Evolutionary conservation across 1,139 yeast species (phyloP), one percentile per base, ranked within the genome.

Genomic region (Yamadazyma friedrichii): DNA sequence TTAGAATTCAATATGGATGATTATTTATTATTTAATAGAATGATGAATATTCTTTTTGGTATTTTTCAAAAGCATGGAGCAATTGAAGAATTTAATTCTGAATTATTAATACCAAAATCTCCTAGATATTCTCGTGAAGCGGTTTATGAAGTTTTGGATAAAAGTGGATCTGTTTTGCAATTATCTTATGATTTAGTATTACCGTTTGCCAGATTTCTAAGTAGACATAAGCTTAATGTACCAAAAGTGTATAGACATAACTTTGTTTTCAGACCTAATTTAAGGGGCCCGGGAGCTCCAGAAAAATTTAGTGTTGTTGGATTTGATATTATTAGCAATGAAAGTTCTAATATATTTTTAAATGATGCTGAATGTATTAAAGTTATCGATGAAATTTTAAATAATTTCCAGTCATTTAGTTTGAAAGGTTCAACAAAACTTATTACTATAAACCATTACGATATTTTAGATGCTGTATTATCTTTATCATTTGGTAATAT

Each of bases 321-420:
- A 52, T 91, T 91, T 62, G 98, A 93, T 60, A 84, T 91, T 31
- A 72, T 85, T 2, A 74, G 87, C 0, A 65, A 69, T 25, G 79
- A 78, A 33, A 52, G 47, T 25, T 56, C 73, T 8, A 65, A 79
- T 4, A 42, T 43, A 5, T 39, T 46, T 15, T 71, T 77, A 39
- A 74, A 84, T 50, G 98, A 93, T 57, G 96, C 97, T 0, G 98
- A 93, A 55, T 80, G 93, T 45, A 67, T 93, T 38, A 85, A 86
- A 51, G 85, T 88, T 1, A 72, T 88, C 29, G 94, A 86, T 53
- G 95, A 88, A 51, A 70, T 89, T 5, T 61, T 86, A 2, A 62
- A 71, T 4, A 56, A 74, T 1, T 79, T 87, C 43, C 91, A 94
- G 1, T 82, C 84, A 37, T 81, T 85, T 54, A 75, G 73, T 32